These are phyloP conservation scores for Dittrichia graveolens DNA, from an alignment of 129 eudicot species.

Conservation along the genomic window DNA sequence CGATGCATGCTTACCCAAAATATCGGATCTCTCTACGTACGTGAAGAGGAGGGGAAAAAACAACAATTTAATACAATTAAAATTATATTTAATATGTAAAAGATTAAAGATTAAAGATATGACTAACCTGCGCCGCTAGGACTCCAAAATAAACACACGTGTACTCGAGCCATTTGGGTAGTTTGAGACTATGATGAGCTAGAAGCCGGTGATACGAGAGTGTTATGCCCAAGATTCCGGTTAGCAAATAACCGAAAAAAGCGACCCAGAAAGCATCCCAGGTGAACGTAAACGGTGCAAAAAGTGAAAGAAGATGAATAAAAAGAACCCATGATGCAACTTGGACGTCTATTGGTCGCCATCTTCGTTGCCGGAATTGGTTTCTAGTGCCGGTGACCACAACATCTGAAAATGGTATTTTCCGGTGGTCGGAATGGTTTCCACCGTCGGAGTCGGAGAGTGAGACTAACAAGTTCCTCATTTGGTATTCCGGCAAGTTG, in stretches of 20 bases:
- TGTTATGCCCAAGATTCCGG: constrained; percentile 39
- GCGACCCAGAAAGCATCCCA: constrained; percentile 36
- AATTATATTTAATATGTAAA: not conserved
- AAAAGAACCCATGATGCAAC: constrained; percentile 28
- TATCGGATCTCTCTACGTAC: constrained; percentile 61
- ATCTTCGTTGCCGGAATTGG: constrained; percentile 29
- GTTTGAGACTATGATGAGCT: constrained; percentile 39
- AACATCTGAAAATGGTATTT: constrained; percentile 39
- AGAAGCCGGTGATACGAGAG: constrained; percentile 42
- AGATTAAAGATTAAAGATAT: not conserved
- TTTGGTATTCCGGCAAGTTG: constrained; percentile 32
- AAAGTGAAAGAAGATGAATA: constrained; percentile 37
- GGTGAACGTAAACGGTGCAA: constrained; percentile 40
- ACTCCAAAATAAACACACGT: constrained; percentile 41
- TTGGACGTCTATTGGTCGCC: constrained; percentile 41
- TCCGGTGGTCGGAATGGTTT: constrained; percentile 33
- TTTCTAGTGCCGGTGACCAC: constrained; percentile 36
- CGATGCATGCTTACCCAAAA: constrained; percentile 63
- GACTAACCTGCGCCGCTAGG: constrained; percentile 38
- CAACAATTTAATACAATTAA: not conserved
- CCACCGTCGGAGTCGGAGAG: constrained; percentile 31
- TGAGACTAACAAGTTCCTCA: constrained; percentile 39
- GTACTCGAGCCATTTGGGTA: constrained; percentile 48
- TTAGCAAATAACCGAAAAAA: constrained; percentile 29
- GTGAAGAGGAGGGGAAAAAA: no score